Evolutionary conservation across 2,329 filamentous ascomycete species (phyloP).

Genomic region (Chaetomiaceae sp.): DNA sequence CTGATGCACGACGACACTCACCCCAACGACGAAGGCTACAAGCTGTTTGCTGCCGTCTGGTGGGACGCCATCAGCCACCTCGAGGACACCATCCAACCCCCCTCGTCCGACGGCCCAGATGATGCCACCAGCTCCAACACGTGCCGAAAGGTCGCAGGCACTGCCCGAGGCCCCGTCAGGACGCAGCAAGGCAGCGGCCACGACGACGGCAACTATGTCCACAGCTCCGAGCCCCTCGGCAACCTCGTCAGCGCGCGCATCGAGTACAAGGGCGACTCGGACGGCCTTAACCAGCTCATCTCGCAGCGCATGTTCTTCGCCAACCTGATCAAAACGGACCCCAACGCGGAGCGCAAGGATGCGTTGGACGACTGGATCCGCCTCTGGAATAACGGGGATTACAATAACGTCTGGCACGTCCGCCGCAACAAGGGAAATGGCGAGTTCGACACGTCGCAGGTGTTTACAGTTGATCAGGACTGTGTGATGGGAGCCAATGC

Average conservation of each 20-base stretch:
- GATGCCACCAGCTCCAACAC: not conserved
- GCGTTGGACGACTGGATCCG: not conserved
- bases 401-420: too few species aligned
- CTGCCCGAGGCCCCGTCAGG: conserved; percentile 7
- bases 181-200: conserved; percentile 17
- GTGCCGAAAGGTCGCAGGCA: conserved; percentile 11
- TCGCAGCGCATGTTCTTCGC: too few species aligned
- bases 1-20: conserved; percentile 13
- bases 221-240: not conserved
- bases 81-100: conserved; percentile 3
- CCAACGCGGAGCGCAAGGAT: not conserved
- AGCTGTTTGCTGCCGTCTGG: conserved; percentile 17
- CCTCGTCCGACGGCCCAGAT: not conserved
- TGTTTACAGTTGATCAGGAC: too few species aligned
- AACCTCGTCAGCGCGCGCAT: not conserved
- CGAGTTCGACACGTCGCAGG: too few species aligned
- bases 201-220: conserved; percentile 21
- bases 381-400: too few species aligned
- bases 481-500: too few species aligned
- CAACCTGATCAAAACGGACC: not conserved
- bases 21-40: conserved; percentile 19
- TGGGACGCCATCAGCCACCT: conserved; percentile 15
- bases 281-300: too few species aligned
- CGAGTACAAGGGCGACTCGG: too few species aligned
- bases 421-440: too few species aligned